Base-by-base conservation (phyloP, 2,329 filamentous ascomycete species). In the Oidium heveae region DNA sequence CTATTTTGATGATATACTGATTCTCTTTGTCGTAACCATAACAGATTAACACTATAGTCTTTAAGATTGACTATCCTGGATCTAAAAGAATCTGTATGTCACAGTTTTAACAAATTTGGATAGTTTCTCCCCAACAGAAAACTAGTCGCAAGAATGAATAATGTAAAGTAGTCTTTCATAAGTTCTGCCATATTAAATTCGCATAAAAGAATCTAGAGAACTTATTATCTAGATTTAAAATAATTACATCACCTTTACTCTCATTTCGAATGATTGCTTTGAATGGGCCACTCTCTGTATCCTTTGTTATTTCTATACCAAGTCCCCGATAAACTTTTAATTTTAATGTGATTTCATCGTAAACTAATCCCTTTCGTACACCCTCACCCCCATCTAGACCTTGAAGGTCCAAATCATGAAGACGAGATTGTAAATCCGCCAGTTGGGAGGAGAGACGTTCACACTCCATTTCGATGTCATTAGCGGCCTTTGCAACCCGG, bases 211-310 rank as follows among this genome's bases (percentile, higher is more conserved):
- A 89, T 58, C 81, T 76, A 56, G 85, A 89, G 66, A 94, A 88
- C 70, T 91, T 94, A 62, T 84, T 80, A 63, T 96, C 88, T 66
- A 98, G 80, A 63, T 94, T 94, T 57, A 98, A 82, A 52, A 96
- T 85, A 66, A 94, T 86, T 53, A 96, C 86, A 66, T 96, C 88
- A 9, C 87, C 88, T 70, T 87, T 89, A 59, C 79, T 75, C 57
- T 81, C 80, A 65, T 94, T 95, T 58, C 86, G 73, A 60, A 96
- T 82, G 18, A 94, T 76, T 0, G 88, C 89, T 64, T 85, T 84
- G 61, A 76, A 80, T 71, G 89, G 95, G 65, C 86, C 85, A 36
- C 87, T 87, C 1, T 73, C 75, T n/a, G 71, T 72, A 57, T 86
- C 83, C 57, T 76, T 67, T 69, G 94, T 86, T 56, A 93, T 78